Evolutionary conservation across 306 rosid genomes (phyloP), one percentile per base, ranked within the genome.

Genomic region (Pyrus communis): DNA sequence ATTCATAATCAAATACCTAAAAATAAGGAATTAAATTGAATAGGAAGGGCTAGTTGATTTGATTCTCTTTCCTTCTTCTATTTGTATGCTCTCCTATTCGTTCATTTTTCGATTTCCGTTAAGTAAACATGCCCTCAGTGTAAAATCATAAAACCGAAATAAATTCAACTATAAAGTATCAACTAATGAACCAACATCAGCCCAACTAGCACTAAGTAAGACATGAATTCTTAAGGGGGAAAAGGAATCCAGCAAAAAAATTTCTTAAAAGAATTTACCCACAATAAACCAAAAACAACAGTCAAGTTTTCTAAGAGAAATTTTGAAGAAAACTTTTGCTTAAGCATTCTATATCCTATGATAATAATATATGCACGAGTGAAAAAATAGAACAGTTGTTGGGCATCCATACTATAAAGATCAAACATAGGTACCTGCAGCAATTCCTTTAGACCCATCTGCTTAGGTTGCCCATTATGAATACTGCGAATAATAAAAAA

Each of bases 371-470:
- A 46, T 69, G 45, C 18, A 38, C 27, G 59, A 49, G 67, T 33
- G 31, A 80, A 52, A 30, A 27, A 7, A 31, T 35, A 1, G 43
- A 15, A 9, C 42, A 12, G 17, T 25, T 28, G 19, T 33, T 25
- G 10, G 22, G 9, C 19, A 73, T 42, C 4, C 46, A 61, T 43
- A 28, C 13, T 18, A 4, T 25, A 77, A 46, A 61, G 31, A 46
- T 73, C 63, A 42, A 31, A 68, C 60, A 54, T 28, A 55, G 74
- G 70, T 80, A 89, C 98, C 97, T 88, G 92, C 67, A 92, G 85
- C 54, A 92, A 73, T 78, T 92, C 96, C 93, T 90, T 92, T 85
- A 95, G 80, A 75, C 99, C 97, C 97, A 92, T 91, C 73, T 65
- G 91, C 79, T 87, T 92, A 64, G 99, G 99, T 78, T 88, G 91